Base-by-base conservation (phyloP, 257 asterid species). In the Capsicum pubescens region DNA sequence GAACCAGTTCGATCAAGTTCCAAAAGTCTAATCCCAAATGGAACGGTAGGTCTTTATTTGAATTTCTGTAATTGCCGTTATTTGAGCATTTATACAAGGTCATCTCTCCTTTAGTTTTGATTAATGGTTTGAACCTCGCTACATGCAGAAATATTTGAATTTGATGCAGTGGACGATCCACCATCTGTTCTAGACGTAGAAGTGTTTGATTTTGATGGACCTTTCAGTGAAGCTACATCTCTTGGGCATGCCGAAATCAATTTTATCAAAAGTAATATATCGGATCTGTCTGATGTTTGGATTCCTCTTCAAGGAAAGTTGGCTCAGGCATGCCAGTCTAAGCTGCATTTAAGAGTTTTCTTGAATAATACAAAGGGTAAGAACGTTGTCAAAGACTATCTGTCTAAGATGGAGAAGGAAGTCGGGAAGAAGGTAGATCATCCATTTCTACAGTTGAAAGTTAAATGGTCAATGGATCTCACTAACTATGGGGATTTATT, bases 151-250 rank as follows among this genome's bases (percentile, higher is more conserved):
- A 93, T 97, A 85, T 97, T 95, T 86, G 99, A 94, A 85, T 94
- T 97, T 89, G 99, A 97, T 93, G 99, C 99, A 59, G 93, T 97
- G 99, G 98, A 94, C 46, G 98, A 97, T 19, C 98, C 98, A 64
- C 99, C 99, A 56, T 97, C 99, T 5, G 95, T 94, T 86, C 87
- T 97, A 86, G 95, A 93, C 48, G 90, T 93, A 86, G 98, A 97
- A 88, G 98, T 93, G 87, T 93, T 89, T 86, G 97, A 95, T 88
- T 95, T 92, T 74, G 99, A 97, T 83, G 98, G 99, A 76, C 98
- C 99, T 83, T 94, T 93, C 68, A 95, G 93, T 80, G 99, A 95
- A 76, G 97, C 98, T 84, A 90, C 93, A 48, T 93, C 98, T 84
- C 98, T 97, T 85, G 99, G 99, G 84, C 92, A 90, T 67, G 87